Base-by-base conservation (phyloP, 2,329 filamentous ascomycete genomes). In the Exophiala aquamarina region DNA sequence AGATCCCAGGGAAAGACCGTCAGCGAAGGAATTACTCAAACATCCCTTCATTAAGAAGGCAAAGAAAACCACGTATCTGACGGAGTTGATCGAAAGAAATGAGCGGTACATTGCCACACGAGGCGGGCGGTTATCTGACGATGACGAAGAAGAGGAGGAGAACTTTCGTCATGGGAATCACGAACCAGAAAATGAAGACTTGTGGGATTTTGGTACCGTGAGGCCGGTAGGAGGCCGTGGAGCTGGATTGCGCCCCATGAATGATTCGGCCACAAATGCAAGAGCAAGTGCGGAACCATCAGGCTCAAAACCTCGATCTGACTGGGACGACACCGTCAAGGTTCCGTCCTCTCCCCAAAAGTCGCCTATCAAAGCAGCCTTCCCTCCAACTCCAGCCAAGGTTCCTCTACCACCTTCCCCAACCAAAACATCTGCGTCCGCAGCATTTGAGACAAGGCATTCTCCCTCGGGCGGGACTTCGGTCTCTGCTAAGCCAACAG, bases 181-280 rank as follows among this genome's bases (percentile, higher is more conserved):
- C 15, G 67, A 75, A 38, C 68, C 75, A 47, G 78, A 84, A 47
- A 78, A 86, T 26, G 89, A 96, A 65, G 93, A 97, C 66, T 82
- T 97, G 64, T 98, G 93, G 93, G 93, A 98, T 67, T 98, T 98
- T 72, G 93, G 93, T 34, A 98, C 93, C 0, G 89, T 98, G 42
- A 81, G 91, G 47, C 84, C 94, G 4, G 83, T 85, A n/a, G 81
- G 84, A 44, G 78, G 81, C 20, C 82, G 83, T 51, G 77, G 76
- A 21, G 63, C 80, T 36, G 84, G 84, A 3, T 72, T 88, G 39
- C 78, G 86, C 57, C 75, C 83, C 0, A 82, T 95, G 83, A 90
- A 88, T 56, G 88, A 91, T 50, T 85, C 86, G 23, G 86, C 85
- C 10, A 84, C 87, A 14, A 95, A 95, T 64, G 81, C 86, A 14